Conservation (phyloP, 164 flowering plant species). For the Litsea cubeba region DNA sequence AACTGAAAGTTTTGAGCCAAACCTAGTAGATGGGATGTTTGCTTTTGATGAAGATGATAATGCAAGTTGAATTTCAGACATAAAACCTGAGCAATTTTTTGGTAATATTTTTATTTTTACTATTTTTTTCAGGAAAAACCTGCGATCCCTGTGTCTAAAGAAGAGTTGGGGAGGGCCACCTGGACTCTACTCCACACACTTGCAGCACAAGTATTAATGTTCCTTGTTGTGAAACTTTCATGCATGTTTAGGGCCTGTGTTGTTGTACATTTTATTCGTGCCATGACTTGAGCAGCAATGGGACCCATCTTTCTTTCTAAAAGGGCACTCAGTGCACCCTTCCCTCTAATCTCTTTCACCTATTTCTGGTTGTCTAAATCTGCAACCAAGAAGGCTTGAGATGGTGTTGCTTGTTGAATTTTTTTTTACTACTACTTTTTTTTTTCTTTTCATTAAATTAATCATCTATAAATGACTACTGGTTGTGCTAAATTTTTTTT, state of each 20-base stretch:
- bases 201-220: conserved; percentile 68
- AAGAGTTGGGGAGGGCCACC: conserved; percentile 91
- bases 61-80: background rate
- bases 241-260: background rate
- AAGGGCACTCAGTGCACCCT: background rate
- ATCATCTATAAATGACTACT: no score
- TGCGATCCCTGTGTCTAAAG: conserved; percentile 69
- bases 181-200: conserved; percentile 98
- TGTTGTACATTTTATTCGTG: background rate
- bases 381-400: no score
- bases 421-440: no score
- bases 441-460: no score
- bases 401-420: no score
- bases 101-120: background rate
- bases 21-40: background rate
- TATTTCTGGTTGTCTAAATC: no score
- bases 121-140: conserved; percentile 32
- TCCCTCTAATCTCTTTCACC: background rate
- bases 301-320: background rate
- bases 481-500: no score
- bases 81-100: background rate
- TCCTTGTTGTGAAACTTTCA: background rate
- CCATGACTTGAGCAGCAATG: background rate
- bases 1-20: background rate
- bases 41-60: background rate